phyloP scores from a whole-genome alignment of 257 asterid genomes.

The Coffea canephora region DNA sequence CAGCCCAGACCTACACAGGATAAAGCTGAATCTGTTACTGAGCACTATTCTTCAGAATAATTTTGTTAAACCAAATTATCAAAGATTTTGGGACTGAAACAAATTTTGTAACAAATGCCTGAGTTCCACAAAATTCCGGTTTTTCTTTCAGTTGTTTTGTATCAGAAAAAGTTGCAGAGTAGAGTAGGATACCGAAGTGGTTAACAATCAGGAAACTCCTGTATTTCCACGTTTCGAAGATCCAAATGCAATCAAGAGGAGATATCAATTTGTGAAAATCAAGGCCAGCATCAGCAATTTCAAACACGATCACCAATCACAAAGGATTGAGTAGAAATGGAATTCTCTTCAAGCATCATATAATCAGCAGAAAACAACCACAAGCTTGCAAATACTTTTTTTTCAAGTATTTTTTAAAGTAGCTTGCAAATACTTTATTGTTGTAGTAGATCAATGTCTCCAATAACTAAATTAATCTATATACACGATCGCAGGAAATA shows the following conservation, averaged over 20 bases:
- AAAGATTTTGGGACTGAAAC: no score
- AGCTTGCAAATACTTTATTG: background rate
- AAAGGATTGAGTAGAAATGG: background rate
- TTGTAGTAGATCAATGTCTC: background rate
- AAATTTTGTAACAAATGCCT: background rate
- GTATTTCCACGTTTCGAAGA: background rate
- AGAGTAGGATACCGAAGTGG: background rate
- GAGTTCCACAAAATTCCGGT: background rate
- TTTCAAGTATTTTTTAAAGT: no score
- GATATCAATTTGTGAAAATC: background rate
- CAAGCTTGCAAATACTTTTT: background rate
- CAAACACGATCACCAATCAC: background rate
- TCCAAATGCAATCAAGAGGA: background rate
- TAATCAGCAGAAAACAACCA: background rate
- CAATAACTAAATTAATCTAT: background rate
- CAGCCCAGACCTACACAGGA: conserved; percentile 85
- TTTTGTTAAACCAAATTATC: no score
- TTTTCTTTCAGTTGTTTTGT: background rate
- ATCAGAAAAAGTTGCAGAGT: background rate
- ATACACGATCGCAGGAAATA: background rate
- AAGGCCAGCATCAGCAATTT: background rate
- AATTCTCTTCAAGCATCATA: background rate
- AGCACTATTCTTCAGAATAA: background rate
- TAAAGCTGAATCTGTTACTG: background rate
- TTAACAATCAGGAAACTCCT: background rate